phyloP scores from a whole-genome alignment of 2,329 filamentous ascomycete species.

The Penicillium sp. region DNA sequence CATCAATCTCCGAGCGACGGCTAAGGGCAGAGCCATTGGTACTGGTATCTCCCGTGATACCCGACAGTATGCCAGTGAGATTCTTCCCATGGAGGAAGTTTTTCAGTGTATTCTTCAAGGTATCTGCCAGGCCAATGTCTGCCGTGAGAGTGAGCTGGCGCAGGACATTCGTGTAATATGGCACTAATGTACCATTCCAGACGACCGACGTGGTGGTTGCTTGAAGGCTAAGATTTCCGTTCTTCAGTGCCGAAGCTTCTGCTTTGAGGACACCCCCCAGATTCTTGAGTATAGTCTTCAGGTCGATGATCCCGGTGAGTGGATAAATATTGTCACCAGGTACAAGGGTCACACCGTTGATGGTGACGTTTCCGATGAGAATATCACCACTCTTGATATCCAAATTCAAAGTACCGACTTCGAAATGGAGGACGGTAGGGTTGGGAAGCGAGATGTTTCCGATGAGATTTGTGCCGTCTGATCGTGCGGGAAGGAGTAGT shows the following conservation, averaged over 20 bases:
- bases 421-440: conserved; percentile 20
- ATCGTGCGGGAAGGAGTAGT: conserved; percentile 19
- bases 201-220: conserved; percentile 14
- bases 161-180: conserved; percentile 25
- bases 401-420: conserved; percentile 24
- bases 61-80: conserved; percentile 1
- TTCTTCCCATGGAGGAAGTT: conserved; percentile 10
- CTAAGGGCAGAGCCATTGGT: not conserved
- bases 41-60: not conserved
- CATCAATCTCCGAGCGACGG: not conserved
- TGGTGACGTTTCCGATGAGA: conserved; percentile 20
- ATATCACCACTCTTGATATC: conserved; percentile 23
- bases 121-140: conserved; percentile 14
- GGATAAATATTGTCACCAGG: conserved; percentile 26
- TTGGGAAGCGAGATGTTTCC: conserved; percentile 26
- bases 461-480: conserved; percentile 25
- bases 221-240: conserved; percentile 14
- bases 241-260: conserved; percentile 14
- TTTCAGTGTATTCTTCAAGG: conserved; percentile 21
- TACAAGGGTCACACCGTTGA: conserved; percentile 17
- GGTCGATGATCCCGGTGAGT: conserved; percentile 19
- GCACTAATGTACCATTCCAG: conserved; percentile 19
- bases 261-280: conserved; percentile 17
- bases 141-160: conserved; percentile 17
- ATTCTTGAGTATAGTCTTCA: conserved; percentile 16